Evolutionary conservation across 2,329 filamentous ascomycete species (phyloP).

Genomic region (Ophiostoma fasciatum): DNA sequence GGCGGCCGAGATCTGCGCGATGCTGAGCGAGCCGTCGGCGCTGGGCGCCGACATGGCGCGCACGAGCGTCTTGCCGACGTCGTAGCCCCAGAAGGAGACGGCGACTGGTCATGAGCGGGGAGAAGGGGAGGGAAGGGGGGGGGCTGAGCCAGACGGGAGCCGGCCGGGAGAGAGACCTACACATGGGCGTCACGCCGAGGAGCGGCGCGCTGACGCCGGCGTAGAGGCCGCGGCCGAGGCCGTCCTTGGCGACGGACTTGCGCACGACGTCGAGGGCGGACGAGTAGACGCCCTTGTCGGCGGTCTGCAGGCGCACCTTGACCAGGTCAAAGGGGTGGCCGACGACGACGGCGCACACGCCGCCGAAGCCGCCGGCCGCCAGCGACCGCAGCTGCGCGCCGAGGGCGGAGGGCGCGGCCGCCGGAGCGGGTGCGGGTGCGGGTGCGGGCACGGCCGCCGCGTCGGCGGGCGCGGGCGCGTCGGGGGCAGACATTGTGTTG

Average conservation of each 20-base stretch:
- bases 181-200: slow-evolving; percentile 96
- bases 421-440: background rate
- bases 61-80: slow-evolving; percentile 84
- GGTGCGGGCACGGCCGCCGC: slow-evolving; percentile 19
- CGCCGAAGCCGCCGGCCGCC: slow-evolving; percentile 80
- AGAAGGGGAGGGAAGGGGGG: background rate
- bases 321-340: slow-evolving; percentile 96
- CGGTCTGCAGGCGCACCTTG: slow-evolving; percentile 93
- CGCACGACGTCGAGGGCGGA: slow-evolving; percentile 82
- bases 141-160: no score
- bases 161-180: slow-evolving; percentile 50
- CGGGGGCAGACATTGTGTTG: slow-evolving; percentile 8
- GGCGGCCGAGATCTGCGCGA: slow-evolving; percentile 77
- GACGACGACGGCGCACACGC: slow-evolving; percentile 84
- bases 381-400: slow-evolving; percentile 58
- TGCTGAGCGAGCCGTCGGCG: slow-evolving; percentile 57
- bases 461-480: slow-evolving; percentile 17
- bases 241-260: slow-evolving; percentile 79
- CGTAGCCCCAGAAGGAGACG: slow-evolving; percentile 74
- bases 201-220: slow-evolving; percentile 93
- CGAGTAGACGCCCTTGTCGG: slow-evolving; percentile 82
- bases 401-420: slow-evolving; percentile 18
- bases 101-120: slow-evolving; percentile 34
- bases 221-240: slow-evolving; percentile 67
- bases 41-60: slow-evolving; percentile 47